phyloP scores from a whole-genome alignment of 1,284 basidiomycete species.

The Singerocomus rubriflavus region DNA sequence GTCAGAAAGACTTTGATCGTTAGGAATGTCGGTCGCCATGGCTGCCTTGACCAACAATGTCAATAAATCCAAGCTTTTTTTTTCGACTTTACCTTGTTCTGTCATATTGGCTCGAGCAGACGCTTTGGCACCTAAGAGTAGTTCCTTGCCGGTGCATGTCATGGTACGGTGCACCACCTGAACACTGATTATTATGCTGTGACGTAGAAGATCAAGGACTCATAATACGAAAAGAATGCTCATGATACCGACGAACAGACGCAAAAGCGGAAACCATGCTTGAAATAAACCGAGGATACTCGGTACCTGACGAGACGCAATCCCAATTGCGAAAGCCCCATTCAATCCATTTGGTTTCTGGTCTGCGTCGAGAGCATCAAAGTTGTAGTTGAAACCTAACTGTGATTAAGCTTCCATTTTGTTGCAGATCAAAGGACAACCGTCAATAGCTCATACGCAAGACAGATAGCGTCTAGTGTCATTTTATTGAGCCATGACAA shows the following conservation, averaged over 20 bases:
- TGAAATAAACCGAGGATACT: conserved; percentile 35
- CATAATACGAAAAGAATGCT: background rate
- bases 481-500: conserved; percentile 52
- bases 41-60: conserved; percentile 36
- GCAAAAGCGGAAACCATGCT: conserved; percentile 39
- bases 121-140: conserved; percentile 47
- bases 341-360: conserved; percentile 45
- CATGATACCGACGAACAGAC: conserved; percentile 38
- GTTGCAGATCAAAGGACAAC: background rate
- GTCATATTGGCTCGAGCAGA: conserved; percentile 23
- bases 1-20: conserved; percentile 63
- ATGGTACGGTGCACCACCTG: conserved; percentile 21
- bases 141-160: conserved; percentile 39
- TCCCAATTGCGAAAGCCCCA: conserved; percentile 44
- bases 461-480: conserved; percentile 68
- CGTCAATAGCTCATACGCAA: conserved; percentile 46
- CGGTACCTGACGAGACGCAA: conserved; percentile 28
- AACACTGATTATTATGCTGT: conserved; percentile 17
- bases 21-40: conserved; percentile 48
- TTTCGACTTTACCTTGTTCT: conserved; percentile 24
- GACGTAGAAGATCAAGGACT: background rate
- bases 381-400: conserved; percentile 63
- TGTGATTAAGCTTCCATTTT: background rate
- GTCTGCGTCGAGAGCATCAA: conserved; percentile 47
- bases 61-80: conserved; percentile 45